These are phyloP conservation scores for Quercus dentata DNA, from an alignment of 306 rosid species.

Conservation along the genomic window DNA sequence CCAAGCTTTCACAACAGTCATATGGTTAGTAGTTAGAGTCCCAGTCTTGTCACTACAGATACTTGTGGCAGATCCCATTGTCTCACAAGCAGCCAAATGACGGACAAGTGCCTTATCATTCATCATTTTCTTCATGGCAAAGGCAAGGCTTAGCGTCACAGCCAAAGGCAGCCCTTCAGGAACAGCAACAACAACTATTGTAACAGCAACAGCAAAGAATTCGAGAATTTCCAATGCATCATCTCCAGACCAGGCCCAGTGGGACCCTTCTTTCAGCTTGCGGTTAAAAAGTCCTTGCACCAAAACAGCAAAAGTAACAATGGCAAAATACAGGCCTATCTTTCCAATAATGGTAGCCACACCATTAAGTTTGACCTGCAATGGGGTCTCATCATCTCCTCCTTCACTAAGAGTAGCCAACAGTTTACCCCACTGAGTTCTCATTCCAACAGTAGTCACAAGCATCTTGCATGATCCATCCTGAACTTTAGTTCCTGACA, in stretches of 20 bases:
- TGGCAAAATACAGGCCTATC: conserved; percentile 90
- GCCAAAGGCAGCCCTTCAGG: conserved; percentile 99
- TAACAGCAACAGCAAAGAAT: conserved; percentile 90
- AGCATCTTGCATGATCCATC: conserved; percentile 98
- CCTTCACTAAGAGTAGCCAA: conserved; percentile 98
- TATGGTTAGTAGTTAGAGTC: conserved; percentile 90
- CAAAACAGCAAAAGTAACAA: conserved; percentile 86
- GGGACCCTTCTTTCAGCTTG: conserved; percentile 81
- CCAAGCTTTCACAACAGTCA: conserved; percentile 94
- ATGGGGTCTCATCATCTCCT: conserved; percentile 98
- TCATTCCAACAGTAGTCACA: conserved; percentile 98
- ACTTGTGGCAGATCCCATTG: conserved; percentile 96
- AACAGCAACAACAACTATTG: conserved; percentile 97
- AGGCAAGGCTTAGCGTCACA: conserved; percentile 96
- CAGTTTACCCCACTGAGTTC: conserved; percentile 98
- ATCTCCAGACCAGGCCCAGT: conserved; percentile 78
- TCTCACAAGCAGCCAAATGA: conserved; percentile 97
- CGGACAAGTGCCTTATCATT: conserved; percentile 97
- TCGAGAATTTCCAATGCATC: conserved; percentile 84
- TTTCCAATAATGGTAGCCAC: conserved; percentile 98
- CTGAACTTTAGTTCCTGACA: conserved; percentile 97
- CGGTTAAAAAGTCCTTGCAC: conserved; percentile 83
- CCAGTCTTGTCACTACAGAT: conserved; percentile 99
- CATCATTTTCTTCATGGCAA: conserved; percentile 99
- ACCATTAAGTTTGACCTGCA: conserved; percentile 98